Evolutionary conservation across 1,139 yeast species (phyloP), one percentile per base, ranked within the genome.

Genomic region (Yamadazyma membranifaciens): DNA sequence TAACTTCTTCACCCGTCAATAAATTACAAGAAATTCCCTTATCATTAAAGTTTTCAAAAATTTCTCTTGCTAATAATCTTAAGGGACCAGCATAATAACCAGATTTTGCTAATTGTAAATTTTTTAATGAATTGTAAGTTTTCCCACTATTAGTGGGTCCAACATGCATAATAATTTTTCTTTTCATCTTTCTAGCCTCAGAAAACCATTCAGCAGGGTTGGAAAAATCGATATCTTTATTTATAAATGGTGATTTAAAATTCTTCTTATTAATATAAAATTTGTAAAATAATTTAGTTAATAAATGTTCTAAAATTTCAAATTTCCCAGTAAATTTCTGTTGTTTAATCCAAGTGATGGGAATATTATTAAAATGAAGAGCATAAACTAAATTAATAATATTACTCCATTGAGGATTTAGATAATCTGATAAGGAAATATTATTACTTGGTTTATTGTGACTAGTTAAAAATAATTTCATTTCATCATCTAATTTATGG

Each of bases 111-210:
- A 62, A 54, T 49, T 81, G 80, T 34, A 92, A 69, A 41, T 80
- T 74, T 53, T 84, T 74, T 34, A 92, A 65, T 0, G 98, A 96
- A 37, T 79, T 76, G 56, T 87, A 86, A 0, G 98, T 92, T 56
- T 92, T 92, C n/a, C 99, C 99, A 51, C 94, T 83, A 59, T 92
- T 92, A 0, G 99, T 92, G 0, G 99, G 98, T 0, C 99, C 99
- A 14, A 92, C 88, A 59, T 92, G 99, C 80, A 94, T 77, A 15
- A 83, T 74, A 34, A 92, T 75, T 43, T 84, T 83, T 32, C 99
- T 70, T 48, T 80, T 82, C 69, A 89, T 71, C 47, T 82, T 79
- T 34, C 98, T 70, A 0, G 98, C 95, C 37, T 74, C 80, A 0
- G 98, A 96, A 54, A 74, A 92, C 94, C 96, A 87, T 57, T 83